phyloP scores from a whole-genome alignment of 352 stramenopile genomes.

The Pythium grandisporangium region DNA sequence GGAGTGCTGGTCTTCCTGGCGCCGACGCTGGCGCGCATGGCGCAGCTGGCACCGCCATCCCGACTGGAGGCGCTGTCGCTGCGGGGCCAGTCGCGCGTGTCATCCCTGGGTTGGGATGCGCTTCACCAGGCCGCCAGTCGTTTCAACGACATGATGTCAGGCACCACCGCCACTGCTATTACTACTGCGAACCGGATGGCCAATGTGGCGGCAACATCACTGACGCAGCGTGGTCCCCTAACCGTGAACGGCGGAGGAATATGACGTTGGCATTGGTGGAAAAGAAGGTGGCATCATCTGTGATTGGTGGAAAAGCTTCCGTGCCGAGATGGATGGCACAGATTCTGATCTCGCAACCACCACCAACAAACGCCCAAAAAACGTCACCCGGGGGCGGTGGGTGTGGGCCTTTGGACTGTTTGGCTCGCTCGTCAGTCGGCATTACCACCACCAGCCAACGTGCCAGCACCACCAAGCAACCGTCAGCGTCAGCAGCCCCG shows the following conservation, averaged over 20 bases:
- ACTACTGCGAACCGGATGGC: no score
- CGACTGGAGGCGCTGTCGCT: constrained; percentile 44
- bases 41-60: constrained; percentile 4
- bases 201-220: no score
- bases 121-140: constrained; percentile 22
- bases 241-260: no score
- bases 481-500: no score
- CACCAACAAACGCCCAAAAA: no score
- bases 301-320: no score
- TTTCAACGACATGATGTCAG: no score
- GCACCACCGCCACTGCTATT: constrained; percentile 1
- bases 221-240: no score
- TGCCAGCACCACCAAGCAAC: background rate
- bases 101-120: constrained; percentile 15
- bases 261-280: constrained; percentile 5
- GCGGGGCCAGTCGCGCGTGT: constrained; percentile 31
- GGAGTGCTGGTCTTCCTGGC: constrained; percentile 35
- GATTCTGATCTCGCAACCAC: no score
- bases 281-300: no score
- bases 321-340: no score
- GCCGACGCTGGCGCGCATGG: constrained; percentile 23
- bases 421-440: constrained; percentile 1
- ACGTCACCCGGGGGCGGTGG: constrained; percentile 11
- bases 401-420: no score
- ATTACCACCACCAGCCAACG: constrained; percentile 12